Percentiles rank a stretch among this genome's conserved stretches.
Evolutionary conservation across 352 stramenopile species (phyloP).

Genomic region (Phytopythium vexans): DNA sequence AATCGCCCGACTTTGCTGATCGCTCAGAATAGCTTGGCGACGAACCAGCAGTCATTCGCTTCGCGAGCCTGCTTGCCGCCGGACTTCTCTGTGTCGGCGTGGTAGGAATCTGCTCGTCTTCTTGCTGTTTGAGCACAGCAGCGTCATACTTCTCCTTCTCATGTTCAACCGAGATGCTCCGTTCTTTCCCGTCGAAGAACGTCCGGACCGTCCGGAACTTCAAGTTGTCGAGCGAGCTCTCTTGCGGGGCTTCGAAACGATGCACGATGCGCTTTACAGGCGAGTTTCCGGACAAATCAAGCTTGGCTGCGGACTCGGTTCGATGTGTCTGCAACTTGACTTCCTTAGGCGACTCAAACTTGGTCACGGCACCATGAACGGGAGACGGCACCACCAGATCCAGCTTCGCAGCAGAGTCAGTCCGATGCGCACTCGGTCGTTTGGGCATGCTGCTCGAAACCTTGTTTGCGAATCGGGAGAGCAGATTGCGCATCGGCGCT

Average conservation of each 20-base stretch:
- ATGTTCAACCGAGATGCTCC: slow-evolving; percentile 26
- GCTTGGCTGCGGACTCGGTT: slow-evolving; percentile 23
- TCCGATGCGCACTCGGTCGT: slow-evolving; percentile 10
- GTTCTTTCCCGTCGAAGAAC: slow-evolving; percentile 45
- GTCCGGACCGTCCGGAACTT: slow-evolving; percentile 53
- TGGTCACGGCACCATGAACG: slow-evolving; percentile 9
- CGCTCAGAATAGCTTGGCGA: not conserved
- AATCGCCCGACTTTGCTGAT: not conserved
- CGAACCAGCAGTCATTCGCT: no score
- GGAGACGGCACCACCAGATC: slow-evolving; percentile 16
- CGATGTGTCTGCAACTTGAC: slow-evolving; percentile 16
- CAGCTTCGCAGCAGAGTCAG: slow-evolving; percentile 22
- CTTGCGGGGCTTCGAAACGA: slow-evolving; percentile 53
- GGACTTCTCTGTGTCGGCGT: slow-evolving; percentile 6
- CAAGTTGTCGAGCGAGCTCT: slow-evolving; percentile 41
- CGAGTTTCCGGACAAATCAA: slow-evolving; percentile 21
- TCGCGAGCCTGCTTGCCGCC: not conserved
- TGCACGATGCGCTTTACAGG: slow-evolving; percentile 47
- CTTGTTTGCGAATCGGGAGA: slow-evolving; percentile 34
- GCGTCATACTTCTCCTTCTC: slow-evolving; percentile 37
- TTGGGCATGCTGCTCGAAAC: slow-evolving; percentile 17
- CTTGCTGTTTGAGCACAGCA: slow-evolving; percentile 8
- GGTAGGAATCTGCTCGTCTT: slow-evolving; percentile 9
- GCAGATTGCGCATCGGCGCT: slow-evolving; percentile 12
- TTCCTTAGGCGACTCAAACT: slow-evolving; percentile 27